Base-by-base conservation (phyloP, 2,329 filamentous ascomycete genomes). In the Colletotrichum sp. region DNA sequence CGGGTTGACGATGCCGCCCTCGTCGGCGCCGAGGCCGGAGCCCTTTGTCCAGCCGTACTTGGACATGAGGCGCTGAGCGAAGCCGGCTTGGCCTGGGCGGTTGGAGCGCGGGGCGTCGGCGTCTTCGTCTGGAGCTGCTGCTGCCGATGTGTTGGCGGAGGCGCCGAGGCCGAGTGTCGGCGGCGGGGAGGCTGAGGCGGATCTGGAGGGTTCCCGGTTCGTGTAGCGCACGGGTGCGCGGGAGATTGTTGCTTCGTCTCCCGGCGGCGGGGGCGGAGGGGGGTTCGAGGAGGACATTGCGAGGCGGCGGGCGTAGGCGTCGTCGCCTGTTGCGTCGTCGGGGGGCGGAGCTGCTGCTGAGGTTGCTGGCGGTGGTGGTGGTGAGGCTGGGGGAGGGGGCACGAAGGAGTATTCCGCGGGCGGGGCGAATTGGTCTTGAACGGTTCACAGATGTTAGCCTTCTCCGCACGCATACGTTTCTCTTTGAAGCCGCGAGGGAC, bases 1-100 rank as follows among this genome's bases (percentile, higher is more conserved):
- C 6, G 96, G 95, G 27, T 96, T 95, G 70, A 95, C 90, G 80
- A 99, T 98, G 76, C 97, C 97, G 28, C 93, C 92, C 36, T 92
- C 92, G 77, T 93, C 91, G 19, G 95, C 96, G 79, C 97, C 97
- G 6, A 99, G 91, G 25, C 97, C 97, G 77, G 93, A 91, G 28
- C 97, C 97, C 81, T 96, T 94, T 44, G 93, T 93, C 95, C 96
- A 98, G 71, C 97, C 97, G 85, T 98, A 97, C 83, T 98, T 98
- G 77, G 92, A 91, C 92, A 99, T 95, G 72, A 98, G 91, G 39
- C 96, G 94, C 79, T 96, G 92, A 1, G 95, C 97, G 83, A 98
- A 98, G 68, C 93, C 94, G 78, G 93, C 91, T 83, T 98, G 94
- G 19, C 95, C 95, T 0, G 96, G 95, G 4, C 93, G 92, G 72